Evolutionary conservation across 208 protist species (phyloP).

Genomic region (Naegleria fowleri): DNA sequence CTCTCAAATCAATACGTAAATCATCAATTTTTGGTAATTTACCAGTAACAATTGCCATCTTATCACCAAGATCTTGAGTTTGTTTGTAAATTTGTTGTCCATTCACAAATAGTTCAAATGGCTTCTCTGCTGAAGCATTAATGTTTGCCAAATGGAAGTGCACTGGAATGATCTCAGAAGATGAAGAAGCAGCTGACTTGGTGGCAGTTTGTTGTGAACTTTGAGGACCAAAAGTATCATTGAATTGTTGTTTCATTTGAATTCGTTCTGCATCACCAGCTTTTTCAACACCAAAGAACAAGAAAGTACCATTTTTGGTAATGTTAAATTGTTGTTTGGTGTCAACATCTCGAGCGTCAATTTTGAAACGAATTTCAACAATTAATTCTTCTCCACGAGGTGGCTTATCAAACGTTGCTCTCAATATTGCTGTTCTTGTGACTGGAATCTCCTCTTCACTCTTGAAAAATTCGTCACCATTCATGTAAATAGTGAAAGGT

Average conservation of each 20-base stretch:
- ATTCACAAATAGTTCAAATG: conserved; percentile 14
- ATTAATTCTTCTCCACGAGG: neutral
- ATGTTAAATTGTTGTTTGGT: conserved; percentile 13
- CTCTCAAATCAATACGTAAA: neutral
- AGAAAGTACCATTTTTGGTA: neutral
- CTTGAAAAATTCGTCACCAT: neutral
- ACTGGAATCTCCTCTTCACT: neutral
- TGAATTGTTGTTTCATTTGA: conserved; percentile 7
- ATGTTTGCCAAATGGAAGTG: neutral
- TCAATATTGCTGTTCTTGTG: neutral
- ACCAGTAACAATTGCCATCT: neutral
- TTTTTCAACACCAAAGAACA: conserved; percentile 3
- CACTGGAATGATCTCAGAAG: neutral
- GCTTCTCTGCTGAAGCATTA: neutral
- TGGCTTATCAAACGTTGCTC: neutral
- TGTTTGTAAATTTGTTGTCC: neutral
- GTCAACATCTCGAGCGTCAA: neutral
- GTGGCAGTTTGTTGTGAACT: neutral
- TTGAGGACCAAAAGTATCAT: neutral
- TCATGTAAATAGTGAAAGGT: neutral
- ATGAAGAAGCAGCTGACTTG: neutral
- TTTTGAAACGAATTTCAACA: neutral
- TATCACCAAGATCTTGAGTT: neutral
- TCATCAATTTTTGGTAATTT: neutral
- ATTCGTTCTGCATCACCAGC: neutral